Percentiles rank a stretch among this genome's conserved stretches.
These are phyloP conservation scores for Oxalis stricta DNA, from an alignment of 441 rosid genomes.

Conservation along the genomic window DNA sequence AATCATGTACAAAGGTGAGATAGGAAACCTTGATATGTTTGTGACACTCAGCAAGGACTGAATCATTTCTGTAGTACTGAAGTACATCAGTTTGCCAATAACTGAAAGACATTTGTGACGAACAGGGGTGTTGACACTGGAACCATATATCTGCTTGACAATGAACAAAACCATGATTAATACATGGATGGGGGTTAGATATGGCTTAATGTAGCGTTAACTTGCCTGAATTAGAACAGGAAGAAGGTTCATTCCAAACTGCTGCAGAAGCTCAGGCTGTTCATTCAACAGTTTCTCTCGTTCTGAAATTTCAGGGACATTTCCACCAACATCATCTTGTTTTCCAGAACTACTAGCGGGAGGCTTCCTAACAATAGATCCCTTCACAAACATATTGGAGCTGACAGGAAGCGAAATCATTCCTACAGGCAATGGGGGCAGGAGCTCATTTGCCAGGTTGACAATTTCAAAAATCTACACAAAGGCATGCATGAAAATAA, in stretches of 20 bases:
- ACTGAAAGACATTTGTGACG: conserved; percentile 98
- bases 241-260: conserved; percentile 95
- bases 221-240: conserved; percentile 90
- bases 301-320: conserved; percentile 47
- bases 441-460: conserved; percentile 97
- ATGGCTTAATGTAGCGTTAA: neutral
- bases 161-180: conserved; percentile 5
- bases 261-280: conserved; percentile 92
- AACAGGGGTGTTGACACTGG: conserved; percentile 89
- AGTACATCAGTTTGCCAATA: conserved; percentile 94
- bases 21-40: conserved; percentile 77
- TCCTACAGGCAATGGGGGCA: conserved; percentile 93
- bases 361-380: conserved; percentile 56
- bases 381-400: conserved; percentile 58
- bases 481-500: neutral
- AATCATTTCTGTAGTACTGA: conserved; percentile 84
- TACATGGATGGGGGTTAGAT: conserved; percentile 3
- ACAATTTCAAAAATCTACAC: conserved; percentile 95
- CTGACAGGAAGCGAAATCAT: conserved; percentile 76
- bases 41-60: conserved; percentile 71
- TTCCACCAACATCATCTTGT: conserved; percentile 48
- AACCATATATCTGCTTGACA: conserved; percentile 81
- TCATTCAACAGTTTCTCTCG: conserved; percentile 76
- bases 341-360: conserved; percentile 57
- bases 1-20: conserved; percentile 5